Conservation (phyloP, 306 rosid genomes). For the Quercus variabilis region DNA sequence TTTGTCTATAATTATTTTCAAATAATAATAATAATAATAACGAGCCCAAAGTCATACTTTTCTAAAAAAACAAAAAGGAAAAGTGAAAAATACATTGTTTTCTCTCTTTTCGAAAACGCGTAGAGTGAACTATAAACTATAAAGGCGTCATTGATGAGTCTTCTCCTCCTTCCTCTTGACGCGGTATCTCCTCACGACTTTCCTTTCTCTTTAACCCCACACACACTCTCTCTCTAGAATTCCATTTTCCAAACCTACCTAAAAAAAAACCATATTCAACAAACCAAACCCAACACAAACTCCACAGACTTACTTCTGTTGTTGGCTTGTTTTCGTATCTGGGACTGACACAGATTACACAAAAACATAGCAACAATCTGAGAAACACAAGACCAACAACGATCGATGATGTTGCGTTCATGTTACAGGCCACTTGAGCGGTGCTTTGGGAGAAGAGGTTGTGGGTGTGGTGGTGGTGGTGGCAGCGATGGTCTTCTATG, state of each 20-base stretch:
- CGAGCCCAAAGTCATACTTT: too few species aligned
- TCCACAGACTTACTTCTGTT: neutral
- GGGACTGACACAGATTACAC: too few species aligned
- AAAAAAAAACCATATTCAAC: neutral
- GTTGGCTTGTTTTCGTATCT: too few species aligned
- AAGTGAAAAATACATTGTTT: neutral
- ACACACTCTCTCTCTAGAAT: neutral
- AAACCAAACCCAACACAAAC: neutral
- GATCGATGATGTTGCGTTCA: conserved; percentile 49
- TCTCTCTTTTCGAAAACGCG: conserved; percentile 3
- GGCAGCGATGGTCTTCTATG: conserved; percentile 65
- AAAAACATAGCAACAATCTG: neutral
- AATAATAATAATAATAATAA: too few species aligned
- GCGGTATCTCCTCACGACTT: conserved; percentile 27
- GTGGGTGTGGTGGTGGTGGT: conserved; percentile 18
- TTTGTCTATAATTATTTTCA: too few species aligned
- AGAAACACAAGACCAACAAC: neutral
- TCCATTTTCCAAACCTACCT: conserved; percentile 10
- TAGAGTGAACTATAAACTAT: neutral
- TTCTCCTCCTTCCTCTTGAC: conserved; percentile 23
- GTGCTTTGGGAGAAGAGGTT: conserved; percentile 44
- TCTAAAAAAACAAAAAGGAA: neutral
- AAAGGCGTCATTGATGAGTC: neutral
- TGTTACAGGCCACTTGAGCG: conserved; percentile 47
- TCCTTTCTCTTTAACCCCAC: conserved; percentile 6